Base-by-base conservation (phyloP, 805 yeast species). In the Hermanozyma aechmeae region DNA sequence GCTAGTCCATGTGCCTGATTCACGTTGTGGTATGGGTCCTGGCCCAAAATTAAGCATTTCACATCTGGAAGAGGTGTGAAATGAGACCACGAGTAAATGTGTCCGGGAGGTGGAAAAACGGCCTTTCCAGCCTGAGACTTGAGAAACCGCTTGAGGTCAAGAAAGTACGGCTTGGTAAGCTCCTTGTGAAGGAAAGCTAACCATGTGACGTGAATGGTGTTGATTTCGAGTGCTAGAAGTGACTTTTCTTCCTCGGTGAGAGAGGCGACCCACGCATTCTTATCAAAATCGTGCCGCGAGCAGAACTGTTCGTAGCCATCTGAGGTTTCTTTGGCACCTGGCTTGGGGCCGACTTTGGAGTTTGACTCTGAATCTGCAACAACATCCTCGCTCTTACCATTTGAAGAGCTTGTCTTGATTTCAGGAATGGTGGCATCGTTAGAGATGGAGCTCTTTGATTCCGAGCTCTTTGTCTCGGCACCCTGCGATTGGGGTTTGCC, bases 1-100 rank as follows among this genome's bases (percentile, higher is more conserved):
- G 98, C 97, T 16, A 92, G 59, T 0, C 98, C 98, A 48, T 92
- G 98, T 0, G 98, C 98, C 53, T 92, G 98, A 50, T 82, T 81
- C 43, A 56, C 55, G 51, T 86, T 85, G 53, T 92, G 98, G 51
- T 92, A 92, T 1, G 98, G 98, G 51, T 92, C 98, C 52, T 92
- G 98, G 1, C 98, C 98, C 25, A 92, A 60, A 9, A 92, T 70
- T 1, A 92, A 68, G 16, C 89, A 92, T 45, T 75, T 77, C 13
- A 86, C 81, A 3, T 69, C 51, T 4, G 73, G 60, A 13, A 89
- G 59, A 0, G 95, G 95, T 0, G 97, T 85, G 12, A 77, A 63
- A 18, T 85, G 70, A 2, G 93, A 77, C 96, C 97, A 92, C 0
- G 96, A 83, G 50, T 92, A 92, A 13, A 92, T 73, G 35, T 82